phyloP scores from a whole-genome alignment of 495 filamentous ascomycete species.

The Penicillium daleae region DNA sequence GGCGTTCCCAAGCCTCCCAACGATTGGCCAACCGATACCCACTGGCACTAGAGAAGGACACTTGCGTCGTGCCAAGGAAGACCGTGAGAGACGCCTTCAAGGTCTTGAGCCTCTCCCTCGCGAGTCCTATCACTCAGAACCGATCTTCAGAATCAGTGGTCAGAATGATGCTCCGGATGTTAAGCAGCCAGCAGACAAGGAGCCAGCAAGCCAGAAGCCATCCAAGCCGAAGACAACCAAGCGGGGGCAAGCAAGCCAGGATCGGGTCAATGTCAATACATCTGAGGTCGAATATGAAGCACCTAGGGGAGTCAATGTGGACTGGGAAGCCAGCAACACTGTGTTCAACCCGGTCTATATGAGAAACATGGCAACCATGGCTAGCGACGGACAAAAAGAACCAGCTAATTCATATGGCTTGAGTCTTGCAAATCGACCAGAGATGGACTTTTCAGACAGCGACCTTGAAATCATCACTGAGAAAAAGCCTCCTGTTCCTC shows the following conservation, averaged over 20 bases:
- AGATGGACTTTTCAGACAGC: constrained; percentile 24
- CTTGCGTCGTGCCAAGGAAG: background rate
- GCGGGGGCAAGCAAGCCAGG: too few relatives aligned
- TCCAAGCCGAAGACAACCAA: too few relatives aligned
- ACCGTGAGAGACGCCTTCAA: constrained; percentile 29
- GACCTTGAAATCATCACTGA: constrained; percentile 21
- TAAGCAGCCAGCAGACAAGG: background rate
- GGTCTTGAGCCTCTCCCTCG: constrained; percentile 3
- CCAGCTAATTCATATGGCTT: background rate
- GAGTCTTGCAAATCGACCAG: background rate
- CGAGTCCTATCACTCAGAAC: background rate
- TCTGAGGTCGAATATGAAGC: background rate
- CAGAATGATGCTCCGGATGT: background rate
- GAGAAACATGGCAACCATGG: constrained; percentile 42
- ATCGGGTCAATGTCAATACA: background rate
- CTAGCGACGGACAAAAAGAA: background rate
- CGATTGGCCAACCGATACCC: background rate
- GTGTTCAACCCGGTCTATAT: constrained; percentile 39
- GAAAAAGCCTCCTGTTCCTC: constrained; percentile 18
- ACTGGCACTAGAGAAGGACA: constrained; percentile 3
- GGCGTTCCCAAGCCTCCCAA: constrained; percentile 44
- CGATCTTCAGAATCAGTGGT: background rate
- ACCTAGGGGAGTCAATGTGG: background rate
- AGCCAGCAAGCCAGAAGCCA: background rate
- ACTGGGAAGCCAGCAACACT: constrained; percentile 37